Base-by-base conservation (phyloP, 176 grass and related monocot genomes). In the Oryza glaberrima region DNA sequence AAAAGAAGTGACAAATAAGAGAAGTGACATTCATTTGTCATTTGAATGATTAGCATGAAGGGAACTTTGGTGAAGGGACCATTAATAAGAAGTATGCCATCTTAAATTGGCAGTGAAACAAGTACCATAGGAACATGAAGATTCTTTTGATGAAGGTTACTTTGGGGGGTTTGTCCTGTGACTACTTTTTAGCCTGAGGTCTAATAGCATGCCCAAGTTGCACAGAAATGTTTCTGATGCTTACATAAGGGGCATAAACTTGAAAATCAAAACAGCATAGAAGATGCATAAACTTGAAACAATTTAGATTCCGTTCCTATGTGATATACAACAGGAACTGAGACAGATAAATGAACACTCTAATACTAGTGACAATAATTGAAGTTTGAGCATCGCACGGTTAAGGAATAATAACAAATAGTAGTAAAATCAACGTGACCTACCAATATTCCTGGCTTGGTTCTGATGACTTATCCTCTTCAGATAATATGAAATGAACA, bases 401-500 rank as follows among this genome's bases (percentile, higher is more conserved):
- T 30, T 69, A 60, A 82, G n/a, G 36, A 41, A 79, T 25, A 69
- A 79, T 73, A 68, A 1, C 48, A 68, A 23, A 41, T 15, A 51
- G 19, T 22, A 91, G 51, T 2, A 82, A 36, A 38, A 58, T 30
- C 41, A 82, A 82, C 65, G 65, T 26, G 35, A 90, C 67, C 41
- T 90, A 97, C 89, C 92, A 97, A 64, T 86, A 97, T 49, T 94
- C 89, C 64, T 92, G 92, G 78, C 92, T 94, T 15, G 92, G 94
- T 46, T 81, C 89, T 63, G 94, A 90, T 79, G 94, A 93, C 82
- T 97, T 97, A 56, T 97, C 92, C 70, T 97, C 94, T 84, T 97
- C 94, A 38, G 94, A 91, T 46, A 97, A 88, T 86, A 97, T 90
- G 78, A 97, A 97, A 88, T 97, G 90, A 77, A 97, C 94, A 86